A percentile compares a stretch with the other conserved stretches of the same genome.
Conservation (phyloP, 495 filamentous ascomycete species). For the Hypoxylon fuscum region DNA sequence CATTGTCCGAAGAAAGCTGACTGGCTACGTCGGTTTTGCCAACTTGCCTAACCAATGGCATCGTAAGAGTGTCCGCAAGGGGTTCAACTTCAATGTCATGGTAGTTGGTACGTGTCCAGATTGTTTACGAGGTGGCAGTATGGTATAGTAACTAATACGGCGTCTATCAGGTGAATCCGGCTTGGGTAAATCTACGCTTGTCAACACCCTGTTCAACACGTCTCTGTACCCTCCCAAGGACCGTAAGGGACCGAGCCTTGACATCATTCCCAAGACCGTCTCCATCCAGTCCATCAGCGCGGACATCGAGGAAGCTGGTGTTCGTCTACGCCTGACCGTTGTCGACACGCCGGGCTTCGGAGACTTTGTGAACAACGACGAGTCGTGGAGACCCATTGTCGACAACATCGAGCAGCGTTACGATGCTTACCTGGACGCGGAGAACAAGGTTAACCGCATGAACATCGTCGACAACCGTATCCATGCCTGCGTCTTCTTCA, state of each 20-base stretch:
- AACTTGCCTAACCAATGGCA: slow-evolving; percentile 99
- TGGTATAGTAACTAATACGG: slow-evolving; percentile 24
- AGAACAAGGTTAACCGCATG: slow-evolving; percentile 99
- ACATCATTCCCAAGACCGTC: slow-evolving; percentile 99
- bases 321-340: slow-evolving; percentile 94
- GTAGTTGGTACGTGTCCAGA: slow-evolving; percentile 81
- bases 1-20: slow-evolving; percentile 97
- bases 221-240: slow-evolving; percentile 99
- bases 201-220: slow-evolving; percentile 99
- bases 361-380: slow-evolving; percentile 99
- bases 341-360: slow-evolving; percentile 98
- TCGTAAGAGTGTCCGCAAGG: slow-evolving; percentile 99
- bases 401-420: slow-evolving; percentile 99
- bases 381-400: slow-evolving; percentile 97
- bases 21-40: slow-evolving; percentile 97
- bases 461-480: slow-evolving; percentile 99
- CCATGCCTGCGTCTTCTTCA: slow-evolving; percentile 98
- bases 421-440: slow-evolving; percentile 96
- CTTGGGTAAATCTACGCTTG: slow-evolving; percentile 97
- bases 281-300: slow-evolving; percentile 98
- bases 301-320: slow-evolving; percentile 98
- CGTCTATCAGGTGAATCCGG: slow-evolving; percentile 87
- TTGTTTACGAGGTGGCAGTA: neutral
- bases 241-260: slow-evolving; percentile 93
- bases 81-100: slow-evolving; percentile 99